Evolutionary conservation across 1,284 basidiomycete genomes (phyloP), one percentile per base, ranked within the genome.

Genomic region (Apiotrichum akiyoshidainum): DNA sequence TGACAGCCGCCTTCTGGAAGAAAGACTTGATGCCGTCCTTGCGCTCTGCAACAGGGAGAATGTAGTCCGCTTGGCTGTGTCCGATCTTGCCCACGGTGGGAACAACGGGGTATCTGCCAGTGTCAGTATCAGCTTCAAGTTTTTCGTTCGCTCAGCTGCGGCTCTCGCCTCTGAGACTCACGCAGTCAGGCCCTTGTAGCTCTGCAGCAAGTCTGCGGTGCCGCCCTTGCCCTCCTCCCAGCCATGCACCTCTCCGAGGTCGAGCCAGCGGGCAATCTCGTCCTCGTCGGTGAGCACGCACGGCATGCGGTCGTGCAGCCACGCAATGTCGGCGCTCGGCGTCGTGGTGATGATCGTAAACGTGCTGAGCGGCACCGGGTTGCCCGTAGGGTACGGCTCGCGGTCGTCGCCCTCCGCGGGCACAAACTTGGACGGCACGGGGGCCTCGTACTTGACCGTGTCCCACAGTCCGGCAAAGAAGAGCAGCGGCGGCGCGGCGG

Each of bases 231-330:
- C 33, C 89, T 82, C 57, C 65, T 69, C 37, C 83, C 82, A 9
- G 76, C 70, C 90, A 87, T 92, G 22, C 82, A 81, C 2, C 83
- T 82, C 11, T 82, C 84, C 13, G 85, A 87, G 61, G 71, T 94
- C 88, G 12, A 98, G 82, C 94, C 94, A 98, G 22, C 75, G 72
- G 13, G 81, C 71, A 41, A 93, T 79, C 8, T 88, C 86, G 5
- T 84, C 81, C 47, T 80, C 70, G 1, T 81, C 81, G 2, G 84
- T 81, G 2, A 98, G 82, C 52, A 97, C 88, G 52, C 93, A 89
- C 4, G 94, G 94, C 80, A 95, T 93, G 17, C 94, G 86, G 69
- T 95, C 90, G 74, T 97, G 94, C 35, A 95, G 80, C 87, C 89
- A 92, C 12, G 80, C 78, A 55, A 90, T 81, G 12, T 85, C 82